phyloP scores from a whole-genome alignment of 805 yeast genomes.

The Hanseniaspora singularis region DNA sequence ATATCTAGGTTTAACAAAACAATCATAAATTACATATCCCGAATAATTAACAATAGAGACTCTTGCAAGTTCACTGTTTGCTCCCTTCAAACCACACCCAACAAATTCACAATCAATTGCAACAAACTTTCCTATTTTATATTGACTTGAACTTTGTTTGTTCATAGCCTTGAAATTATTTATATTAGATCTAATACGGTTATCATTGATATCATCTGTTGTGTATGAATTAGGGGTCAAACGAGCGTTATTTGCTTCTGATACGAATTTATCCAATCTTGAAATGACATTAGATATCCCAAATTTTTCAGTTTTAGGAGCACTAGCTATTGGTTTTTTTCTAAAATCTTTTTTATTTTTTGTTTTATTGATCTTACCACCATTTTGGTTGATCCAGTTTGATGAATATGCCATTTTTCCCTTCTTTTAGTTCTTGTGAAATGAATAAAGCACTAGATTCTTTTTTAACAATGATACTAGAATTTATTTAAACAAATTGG shows the following conservation, averaged over 20 bases:
- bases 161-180: conserved; percentile 7
- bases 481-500: no score
- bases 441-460: not conserved
- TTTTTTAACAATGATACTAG: no score
- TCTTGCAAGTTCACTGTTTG: conserved; percentile 63
- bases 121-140: conserved; percentile 54
- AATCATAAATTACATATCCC: conserved; percentile 61
- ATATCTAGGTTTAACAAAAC: conserved; percentile 63
- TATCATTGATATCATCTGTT: not conserved
- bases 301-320: not conserved
- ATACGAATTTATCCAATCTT: not conserved
- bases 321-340: not conserved
- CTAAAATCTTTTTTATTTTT: not conserved
- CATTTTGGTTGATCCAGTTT: conserved; percentile 23
- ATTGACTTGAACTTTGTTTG: conserved; percentile 13
- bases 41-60: conserved; percentile 77
- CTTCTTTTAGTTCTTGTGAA: not conserved
- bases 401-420: conserved; percentile 11
- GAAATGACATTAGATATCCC: not conserved
- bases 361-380: no score
- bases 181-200: not conserved
- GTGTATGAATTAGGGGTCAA: no score
- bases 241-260: not conserved
- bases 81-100: conserved; percentile 70
- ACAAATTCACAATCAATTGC: conserved; percentile 94